Percentiles rank a stretch among this genome's conserved stretches.
Evolutionary conservation across 768 basidiomycete species (phyloP).

Genomic region (Lentinula raphanica): DNA sequence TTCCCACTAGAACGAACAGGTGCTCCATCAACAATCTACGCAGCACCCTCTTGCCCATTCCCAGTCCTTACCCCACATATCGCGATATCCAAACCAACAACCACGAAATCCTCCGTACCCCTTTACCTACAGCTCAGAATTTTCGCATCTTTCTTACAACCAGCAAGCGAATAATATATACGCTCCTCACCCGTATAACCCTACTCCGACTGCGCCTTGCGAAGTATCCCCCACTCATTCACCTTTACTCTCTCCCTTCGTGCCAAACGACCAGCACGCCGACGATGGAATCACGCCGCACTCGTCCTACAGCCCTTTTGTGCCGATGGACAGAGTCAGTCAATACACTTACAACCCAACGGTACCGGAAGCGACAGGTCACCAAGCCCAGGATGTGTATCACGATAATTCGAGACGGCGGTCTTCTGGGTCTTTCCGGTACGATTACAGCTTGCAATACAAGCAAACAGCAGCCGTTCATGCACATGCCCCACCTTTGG

Average conservation of each 20-base stretch:
- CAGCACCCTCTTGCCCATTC: constrained; percentile 1
- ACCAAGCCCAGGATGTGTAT: neutral
- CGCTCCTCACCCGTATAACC: neutral
- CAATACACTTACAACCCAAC: neutral
- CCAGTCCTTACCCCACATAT: neutral
- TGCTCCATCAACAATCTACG: neutral
- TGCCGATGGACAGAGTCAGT: neutral
- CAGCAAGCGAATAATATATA: neutral
- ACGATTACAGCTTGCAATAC: neutral
- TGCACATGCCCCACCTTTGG: neutral
- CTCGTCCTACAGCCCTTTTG: neutral
- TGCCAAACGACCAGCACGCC: neutral
- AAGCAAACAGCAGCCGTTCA: neutral
- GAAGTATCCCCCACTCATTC: constrained; percentile 1
- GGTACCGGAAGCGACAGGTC: neutral
- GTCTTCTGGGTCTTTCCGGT: neutral
- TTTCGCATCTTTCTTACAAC: neutral
- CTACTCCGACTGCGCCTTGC: neutral
- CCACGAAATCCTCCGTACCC: neutral
- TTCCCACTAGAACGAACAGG: neutral
- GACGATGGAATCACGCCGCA: neutral
- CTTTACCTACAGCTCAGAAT: neutral
- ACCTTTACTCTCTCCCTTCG: neutral
- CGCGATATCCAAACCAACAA: neutral
- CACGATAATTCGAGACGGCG: neutral